phyloP scores from a whole-genome alignment of 2,329 filamentous ascomycete species.

The Calonectria naviculata region DNA sequence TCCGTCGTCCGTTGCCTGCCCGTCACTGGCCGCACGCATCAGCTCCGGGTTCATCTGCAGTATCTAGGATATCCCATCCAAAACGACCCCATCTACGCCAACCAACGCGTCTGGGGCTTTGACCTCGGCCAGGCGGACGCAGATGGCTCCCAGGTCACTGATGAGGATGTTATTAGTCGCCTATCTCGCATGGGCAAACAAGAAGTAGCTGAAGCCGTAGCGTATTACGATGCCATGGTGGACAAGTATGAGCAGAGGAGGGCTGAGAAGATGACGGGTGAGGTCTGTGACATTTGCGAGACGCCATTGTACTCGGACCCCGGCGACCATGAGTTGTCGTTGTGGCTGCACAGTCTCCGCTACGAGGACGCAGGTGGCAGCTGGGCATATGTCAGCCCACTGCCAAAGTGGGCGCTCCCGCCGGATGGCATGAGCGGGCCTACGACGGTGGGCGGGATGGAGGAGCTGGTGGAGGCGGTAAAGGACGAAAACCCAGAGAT shows the following conservation, averaged over 20 bases:
- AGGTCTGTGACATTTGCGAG: slow-evolving; percentile 82
- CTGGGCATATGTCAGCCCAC: slow-evolving; percentile 88
- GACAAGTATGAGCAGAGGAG: slow-evolving; percentile 90
- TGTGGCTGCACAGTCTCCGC: slow-evolving; percentile 92
- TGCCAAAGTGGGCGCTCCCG: slow-evolving; percentile 89
- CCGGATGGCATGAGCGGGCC: slow-evolving; percentile 79
- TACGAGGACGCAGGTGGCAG: slow-evolving; percentile 86
- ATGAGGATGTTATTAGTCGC: slow-evolving; percentile 89
- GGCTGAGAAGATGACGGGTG: slow-evolving; percentile 92
- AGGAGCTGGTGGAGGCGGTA: slow-evolving; percentile 68
- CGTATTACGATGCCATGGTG: slow-evolving; percentile 95
- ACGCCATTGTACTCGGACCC: slow-evolving; percentile 95
- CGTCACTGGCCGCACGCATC: slow-evolving; percentile 93
- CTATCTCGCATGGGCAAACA: slow-evolving; percentile 93
- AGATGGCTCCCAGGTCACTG: slow-evolving; percentile 76
- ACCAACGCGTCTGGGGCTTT: slow-evolving; percentile 89
- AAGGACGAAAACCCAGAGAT: slow-evolving; percentile 57
- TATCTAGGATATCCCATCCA: slow-evolving; percentile 94
- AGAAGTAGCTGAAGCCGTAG: slow-evolving; percentile 88
- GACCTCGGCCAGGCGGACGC: slow-evolving; percentile 76
- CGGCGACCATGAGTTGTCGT: slow-evolving; percentile 86
- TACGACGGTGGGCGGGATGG: slow-evolving; percentile 71
- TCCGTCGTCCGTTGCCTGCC: slow-evolving; percentile 95
- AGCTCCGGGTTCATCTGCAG: slow-evolving; percentile 94
- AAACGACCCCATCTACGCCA: slow-evolving; percentile 98